Evolutionary conservation across 2,329 filamentous ascomycete species (phyloP).

Genomic region (Calonectria pseudoturangicola): DNA sequence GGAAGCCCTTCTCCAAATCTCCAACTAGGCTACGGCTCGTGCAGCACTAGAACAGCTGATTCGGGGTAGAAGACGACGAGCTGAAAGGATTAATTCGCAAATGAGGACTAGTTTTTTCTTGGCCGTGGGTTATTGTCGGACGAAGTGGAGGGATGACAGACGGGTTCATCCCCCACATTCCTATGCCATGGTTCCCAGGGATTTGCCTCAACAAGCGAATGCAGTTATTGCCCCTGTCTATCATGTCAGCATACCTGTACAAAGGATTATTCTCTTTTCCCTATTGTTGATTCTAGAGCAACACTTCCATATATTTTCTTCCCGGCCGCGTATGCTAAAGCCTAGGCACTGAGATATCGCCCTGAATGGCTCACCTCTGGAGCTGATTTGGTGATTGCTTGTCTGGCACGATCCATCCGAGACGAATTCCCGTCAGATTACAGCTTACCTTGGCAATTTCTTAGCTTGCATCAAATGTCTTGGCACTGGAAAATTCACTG

Average conservation of each 20-base stretch:
- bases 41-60: not conserved
- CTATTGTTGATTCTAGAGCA: not conserved
- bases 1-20: constrained; percentile 11
- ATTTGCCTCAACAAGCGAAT: not conserved
- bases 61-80: constrained; percentile 31
- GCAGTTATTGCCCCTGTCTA: not conserved
- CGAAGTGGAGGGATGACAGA: not conserved
- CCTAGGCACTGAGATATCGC: too few species aligned
- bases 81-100: not conserved
- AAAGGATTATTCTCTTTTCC: too few species aligned
- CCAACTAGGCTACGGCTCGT: not conserved
- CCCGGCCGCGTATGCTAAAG: too few species aligned
- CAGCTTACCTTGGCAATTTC: too few species aligned
- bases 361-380: too few species aligned
- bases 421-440: too few species aligned
- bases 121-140: constrained; percentile 4
- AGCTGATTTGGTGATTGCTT: too few species aligned
- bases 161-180: not conserved
- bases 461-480: too few species aligned
- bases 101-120: not conserved
- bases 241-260: not conserved
- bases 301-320: not conserved
- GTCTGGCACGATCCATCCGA: too few species aligned
- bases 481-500: too few species aligned
- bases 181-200: not conserved